phyloP scores from a whole-genome alignment of 2,329 filamentous ascomycete genomes.

The Diaporthe capsici region DNA sequence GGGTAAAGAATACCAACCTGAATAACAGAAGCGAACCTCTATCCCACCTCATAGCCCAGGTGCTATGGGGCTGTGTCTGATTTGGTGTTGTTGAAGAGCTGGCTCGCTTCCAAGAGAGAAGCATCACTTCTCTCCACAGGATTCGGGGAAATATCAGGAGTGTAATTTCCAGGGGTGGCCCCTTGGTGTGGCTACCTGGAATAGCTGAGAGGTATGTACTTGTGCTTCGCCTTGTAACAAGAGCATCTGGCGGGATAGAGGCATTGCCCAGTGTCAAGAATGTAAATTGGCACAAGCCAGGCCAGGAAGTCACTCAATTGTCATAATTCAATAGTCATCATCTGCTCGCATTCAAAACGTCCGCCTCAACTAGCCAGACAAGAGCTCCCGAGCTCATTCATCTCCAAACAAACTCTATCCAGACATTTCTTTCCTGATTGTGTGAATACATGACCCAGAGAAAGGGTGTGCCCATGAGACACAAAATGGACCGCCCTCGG shows the following conservation, averaged over 20 bases:
- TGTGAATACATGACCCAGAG: constrained; percentile 19
- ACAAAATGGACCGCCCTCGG: neutral
- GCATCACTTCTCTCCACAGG: neutral
- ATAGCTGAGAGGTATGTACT: neutral
- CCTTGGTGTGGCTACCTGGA: neutral
- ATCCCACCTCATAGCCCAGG: too few relatives aligned
- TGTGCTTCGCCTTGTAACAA: neutral
- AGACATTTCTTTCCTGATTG: constrained; percentile 14
- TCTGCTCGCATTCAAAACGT: constrained; percentile 14
- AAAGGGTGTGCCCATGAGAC: neutral
- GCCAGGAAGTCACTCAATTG: neutral
- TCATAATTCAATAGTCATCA: neutral
- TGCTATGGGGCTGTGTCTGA: neutral
- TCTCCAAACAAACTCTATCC: constrained; percentile 20
- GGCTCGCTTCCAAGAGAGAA: neutral
- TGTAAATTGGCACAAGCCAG: neutral
- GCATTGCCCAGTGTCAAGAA: neutral
- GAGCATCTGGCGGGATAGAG: neutral
- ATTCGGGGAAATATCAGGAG: neutral
- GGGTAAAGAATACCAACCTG: neutral
- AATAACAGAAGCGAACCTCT: neutral
- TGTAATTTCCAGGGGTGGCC: neutral
- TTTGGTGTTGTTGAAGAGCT: too few relatives aligned
- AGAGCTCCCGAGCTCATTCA: constrained; percentile 7
- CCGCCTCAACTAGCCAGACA: neutral